These are phyloP conservation scores for Elaphomyces granulatus DNA, from an alignment of 495 filamentous ascomycete species.

Conservation along the genomic window DNA sequence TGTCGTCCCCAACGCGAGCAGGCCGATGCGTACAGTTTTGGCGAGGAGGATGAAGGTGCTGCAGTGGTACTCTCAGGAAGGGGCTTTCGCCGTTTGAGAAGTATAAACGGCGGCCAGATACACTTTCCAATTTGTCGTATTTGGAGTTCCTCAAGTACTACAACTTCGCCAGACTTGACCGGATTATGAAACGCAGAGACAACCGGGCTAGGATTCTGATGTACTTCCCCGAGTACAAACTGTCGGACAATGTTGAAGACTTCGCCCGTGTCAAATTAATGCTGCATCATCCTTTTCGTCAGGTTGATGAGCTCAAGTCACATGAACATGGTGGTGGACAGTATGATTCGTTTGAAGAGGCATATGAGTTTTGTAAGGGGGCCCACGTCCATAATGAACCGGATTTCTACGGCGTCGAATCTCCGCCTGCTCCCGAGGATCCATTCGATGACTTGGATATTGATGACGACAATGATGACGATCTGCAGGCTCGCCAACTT, in stretches of 20 bases:
- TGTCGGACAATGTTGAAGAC: not conserved
- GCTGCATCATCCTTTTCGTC: not conserved
- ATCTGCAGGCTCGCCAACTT: not conserved
- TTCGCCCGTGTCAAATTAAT: not conserved
- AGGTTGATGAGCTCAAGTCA: not conserved
- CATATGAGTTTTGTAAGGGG: not conserved
- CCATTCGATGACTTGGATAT: not conserved
- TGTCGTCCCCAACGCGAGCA: slow-evolving; percentile 1
- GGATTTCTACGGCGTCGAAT: slow-evolving; percentile 3
- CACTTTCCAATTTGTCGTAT: not conserved
- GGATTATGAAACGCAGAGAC: slow-evolving; percentile 7
- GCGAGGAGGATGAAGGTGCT: not conserved
- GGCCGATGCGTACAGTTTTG: not conserved
- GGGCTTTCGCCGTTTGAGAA: not conserved
- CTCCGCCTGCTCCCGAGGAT: not conserved
- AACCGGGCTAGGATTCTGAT: slow-evolving; percentile 6
- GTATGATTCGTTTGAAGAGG: not conserved
- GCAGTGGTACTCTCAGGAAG: not conserved
- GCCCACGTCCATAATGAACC: not conserved
- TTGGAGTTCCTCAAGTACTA: slow-evolving; percentile 3
- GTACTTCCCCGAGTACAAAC: not conserved
- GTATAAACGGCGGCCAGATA: not conserved
- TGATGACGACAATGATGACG: not conserved
- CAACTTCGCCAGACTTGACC: slow-evolving; percentile 3
- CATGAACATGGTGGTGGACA: not conserved